A percentile compares a stretch with the other conserved stretches of the same genome.
Conservation (phyloP, 805 yeast species). For the Hanseniaspora mollemarum region DNA sequence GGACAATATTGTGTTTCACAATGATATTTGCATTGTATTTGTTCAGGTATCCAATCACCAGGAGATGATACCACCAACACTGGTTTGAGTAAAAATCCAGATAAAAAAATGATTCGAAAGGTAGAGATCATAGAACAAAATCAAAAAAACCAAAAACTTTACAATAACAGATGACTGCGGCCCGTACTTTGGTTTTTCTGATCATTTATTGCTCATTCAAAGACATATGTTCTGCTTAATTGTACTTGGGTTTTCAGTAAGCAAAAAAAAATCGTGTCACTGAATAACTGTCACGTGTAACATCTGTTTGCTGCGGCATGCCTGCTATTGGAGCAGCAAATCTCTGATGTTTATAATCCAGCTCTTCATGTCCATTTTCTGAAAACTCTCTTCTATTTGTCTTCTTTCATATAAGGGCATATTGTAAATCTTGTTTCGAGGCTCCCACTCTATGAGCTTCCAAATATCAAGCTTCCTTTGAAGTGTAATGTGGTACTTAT, state of each 20-base stretch:
- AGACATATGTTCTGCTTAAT: too few species aligned
- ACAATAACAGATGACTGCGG: too few species aligned
- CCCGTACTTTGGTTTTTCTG: too few species aligned
- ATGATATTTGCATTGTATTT: slow-evolving; percentile 11
- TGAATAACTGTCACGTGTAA: background rate
- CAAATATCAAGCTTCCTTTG: background rate
- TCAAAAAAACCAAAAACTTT: too few species aligned
- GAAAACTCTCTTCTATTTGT: slow-evolving; percentile 7
- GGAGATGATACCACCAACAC: background rate
- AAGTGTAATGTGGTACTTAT: background rate
- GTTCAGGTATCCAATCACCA: slow-evolving; percentile 14
- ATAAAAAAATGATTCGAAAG: background rate
- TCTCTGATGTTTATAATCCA: slow-evolving; percentile 11
- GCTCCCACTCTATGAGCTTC: slow-evolving; percentile 8
- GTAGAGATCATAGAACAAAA: background rate
- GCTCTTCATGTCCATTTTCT: slow-evolving; percentile 3
- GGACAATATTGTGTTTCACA: slow-evolving; percentile 5
- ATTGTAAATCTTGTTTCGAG: background rate
- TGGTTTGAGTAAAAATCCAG: background rate
- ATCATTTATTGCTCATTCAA: too few species aligned
- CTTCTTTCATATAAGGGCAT: slow-evolving; percentile 1
- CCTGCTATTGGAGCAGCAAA: background rate
- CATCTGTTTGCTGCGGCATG: background rate
- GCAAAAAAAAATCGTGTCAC: too few species aligned
- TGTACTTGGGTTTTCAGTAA: too few species aligned